phyloP scores from a whole-genome alignment of 345 rosid genomes.

The Eucalyptus curtisii region DNA sequence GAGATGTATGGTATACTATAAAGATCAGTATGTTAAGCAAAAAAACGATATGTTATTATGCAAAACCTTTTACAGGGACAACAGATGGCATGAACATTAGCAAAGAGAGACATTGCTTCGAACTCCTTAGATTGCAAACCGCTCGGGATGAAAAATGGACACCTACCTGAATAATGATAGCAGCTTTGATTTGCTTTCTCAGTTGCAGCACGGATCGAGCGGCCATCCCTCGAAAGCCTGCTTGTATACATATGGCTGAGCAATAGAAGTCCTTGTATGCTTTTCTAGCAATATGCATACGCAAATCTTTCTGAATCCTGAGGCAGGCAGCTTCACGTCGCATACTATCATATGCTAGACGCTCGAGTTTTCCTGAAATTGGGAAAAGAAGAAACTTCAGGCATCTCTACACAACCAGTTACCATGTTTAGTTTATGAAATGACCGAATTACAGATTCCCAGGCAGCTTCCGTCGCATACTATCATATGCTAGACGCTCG shows the following conservation, averaged over 20 bases:
- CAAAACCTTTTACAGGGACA: background rate
- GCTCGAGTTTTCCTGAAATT: slow-evolving; percentile 66
- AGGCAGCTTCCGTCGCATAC: slow-evolving; percentile 73
- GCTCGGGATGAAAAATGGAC: background rate
- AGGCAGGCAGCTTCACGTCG: slow-evolving; percentile 74
- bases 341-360: slow-evolving; percentile 45
- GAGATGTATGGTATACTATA: background rate
- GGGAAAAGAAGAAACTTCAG: background rate
- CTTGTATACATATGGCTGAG: slow-evolving; percentile 61
- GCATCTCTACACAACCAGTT: background rate
- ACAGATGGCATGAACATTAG: background rate
- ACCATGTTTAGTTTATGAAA: background rate
- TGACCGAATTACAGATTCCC: too few relatives aligned
- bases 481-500: slow-evolving; percentile 50
- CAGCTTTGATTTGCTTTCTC: slow-evolving; percentile 72
- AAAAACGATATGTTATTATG: background rate
- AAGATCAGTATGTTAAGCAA: background rate
- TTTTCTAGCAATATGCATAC: slow-evolving; percentile 76
- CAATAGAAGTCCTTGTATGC: slow-evolving; percentile 40
- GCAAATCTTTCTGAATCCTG: slow-evolving; percentile 68
- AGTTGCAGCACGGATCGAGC: slow-evolving; percentile 65
- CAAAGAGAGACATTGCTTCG: background rate
- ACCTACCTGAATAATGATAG: slow-evolving; percentile 67
- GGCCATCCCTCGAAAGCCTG: slow-evolving; percentile 89
- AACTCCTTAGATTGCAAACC: background rate